phyloP scores from a whole-genome alignment of 768 basidiomycete species.

The Clitopilus passeckerianus region DNA sequence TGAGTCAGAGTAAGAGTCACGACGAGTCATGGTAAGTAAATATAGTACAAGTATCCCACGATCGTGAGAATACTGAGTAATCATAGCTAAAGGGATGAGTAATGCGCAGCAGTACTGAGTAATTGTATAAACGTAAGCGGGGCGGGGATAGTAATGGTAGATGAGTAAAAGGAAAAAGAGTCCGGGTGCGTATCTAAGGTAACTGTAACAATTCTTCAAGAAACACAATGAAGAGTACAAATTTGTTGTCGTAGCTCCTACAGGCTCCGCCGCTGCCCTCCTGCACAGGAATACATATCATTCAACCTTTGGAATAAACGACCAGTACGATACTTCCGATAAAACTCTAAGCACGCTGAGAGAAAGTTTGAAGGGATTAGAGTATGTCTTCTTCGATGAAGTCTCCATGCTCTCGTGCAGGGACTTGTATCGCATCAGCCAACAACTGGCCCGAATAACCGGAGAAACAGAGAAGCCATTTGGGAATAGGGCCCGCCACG shows the following conservation, averaged over 20 bases:
- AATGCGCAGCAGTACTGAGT: no score
- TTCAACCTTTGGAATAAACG: conserved; percentile 21
- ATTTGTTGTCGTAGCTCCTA: conserved; percentile 23
- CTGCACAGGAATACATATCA: conserved; percentile 30
- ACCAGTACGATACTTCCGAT: background rate
- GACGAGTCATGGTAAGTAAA: no score
- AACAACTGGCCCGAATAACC: conserved; percentile 10
- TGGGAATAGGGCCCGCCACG: no score
- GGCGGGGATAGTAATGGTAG: no score
- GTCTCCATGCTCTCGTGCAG: conserved; percentile 31
- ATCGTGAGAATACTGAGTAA: no score
- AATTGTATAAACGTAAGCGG: no score
- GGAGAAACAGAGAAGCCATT: conserved; percentile 14
- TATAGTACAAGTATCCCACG: no score
- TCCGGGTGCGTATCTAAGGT: no score
- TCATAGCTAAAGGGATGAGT: no score
- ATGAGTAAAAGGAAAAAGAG: no score
- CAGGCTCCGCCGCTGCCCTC: conserved; percentile 23
- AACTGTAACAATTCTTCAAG: no score
- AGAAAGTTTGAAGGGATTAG: conserved; percentile 19
- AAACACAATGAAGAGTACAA: conserved; percentile 13
- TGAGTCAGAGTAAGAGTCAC: no score
- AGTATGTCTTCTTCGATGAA: conserved; percentile 37
- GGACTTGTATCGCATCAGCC: conserved; percentile 22
- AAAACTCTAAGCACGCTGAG: conserved; percentile 3